A percentile compares a stretch with the other conserved stretches of the same genome.
Evolutionary conservation across 192 early-diverging fungal species (phyloP).

Genomic region (Linnemannia zychae): DNA sequence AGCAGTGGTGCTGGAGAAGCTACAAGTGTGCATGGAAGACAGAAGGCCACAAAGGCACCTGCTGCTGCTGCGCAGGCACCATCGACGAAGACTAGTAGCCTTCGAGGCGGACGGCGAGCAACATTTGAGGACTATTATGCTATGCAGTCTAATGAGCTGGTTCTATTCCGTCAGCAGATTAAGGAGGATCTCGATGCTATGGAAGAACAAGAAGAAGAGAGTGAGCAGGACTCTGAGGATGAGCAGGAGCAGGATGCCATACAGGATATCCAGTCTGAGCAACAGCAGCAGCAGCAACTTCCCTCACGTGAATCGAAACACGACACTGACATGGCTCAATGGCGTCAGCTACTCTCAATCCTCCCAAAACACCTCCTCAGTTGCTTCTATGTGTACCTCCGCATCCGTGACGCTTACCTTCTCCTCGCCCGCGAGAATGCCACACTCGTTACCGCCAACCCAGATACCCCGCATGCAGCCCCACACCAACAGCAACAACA

Average conservation of each 20-base stretch:
- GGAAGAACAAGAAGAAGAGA: background rate
- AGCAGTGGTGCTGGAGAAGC: background rate
- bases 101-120: background rate
- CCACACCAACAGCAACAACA: no score
- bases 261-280: no score
- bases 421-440: conserved; percentile 22
- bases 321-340: background rate
- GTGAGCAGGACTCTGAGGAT: background rate
- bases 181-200: background rate
- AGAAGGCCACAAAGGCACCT: background rate
- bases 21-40: background rate
- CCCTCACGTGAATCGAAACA: background rate
- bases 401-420: conserved; percentile 33
- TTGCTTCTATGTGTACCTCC: conserved; percentile 48
- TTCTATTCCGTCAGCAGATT: conserved; percentile 28
- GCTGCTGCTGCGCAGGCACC: background rate
- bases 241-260: background rate
- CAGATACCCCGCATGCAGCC: background rate
- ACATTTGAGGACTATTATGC: conserved; percentile 45
- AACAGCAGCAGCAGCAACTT: background rate
- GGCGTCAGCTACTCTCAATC: conserved; percentile 28
- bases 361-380: conserved; percentile 30
- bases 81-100: background rate
- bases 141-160: conserved; percentile 51
- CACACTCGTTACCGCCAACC: background rate